Evolutionary conservation across 257 asterid genomes (phyloP).

Genomic region (Buddleja alternifolia): DNA sequence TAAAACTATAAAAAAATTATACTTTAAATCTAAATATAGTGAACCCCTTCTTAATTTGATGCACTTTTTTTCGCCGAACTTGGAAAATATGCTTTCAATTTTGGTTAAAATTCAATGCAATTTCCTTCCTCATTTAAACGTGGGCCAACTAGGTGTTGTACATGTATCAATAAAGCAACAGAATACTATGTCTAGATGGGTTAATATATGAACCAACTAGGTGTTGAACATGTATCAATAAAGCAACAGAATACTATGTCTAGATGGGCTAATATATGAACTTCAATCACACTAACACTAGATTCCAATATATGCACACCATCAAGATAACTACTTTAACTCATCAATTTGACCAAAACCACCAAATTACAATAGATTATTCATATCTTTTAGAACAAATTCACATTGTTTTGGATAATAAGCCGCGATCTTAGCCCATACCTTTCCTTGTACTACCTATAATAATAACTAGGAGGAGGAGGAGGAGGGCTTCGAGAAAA

Average conservation of each 20-base stretch:
- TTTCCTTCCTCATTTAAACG: not conserved
- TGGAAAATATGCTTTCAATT: not conserved
- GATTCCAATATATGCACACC: not conserved
- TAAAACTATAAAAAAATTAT: not conserved
- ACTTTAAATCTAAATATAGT: not conserved
- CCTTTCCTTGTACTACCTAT: not conserved
- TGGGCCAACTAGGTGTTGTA: not conserved
- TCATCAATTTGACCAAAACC: conserved; percentile 18
- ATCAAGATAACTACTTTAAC: not conserved
- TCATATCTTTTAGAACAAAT: not conserved
- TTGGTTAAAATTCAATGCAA: not conserved
- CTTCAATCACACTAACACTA: not conserved
- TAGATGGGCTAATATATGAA: not conserved
- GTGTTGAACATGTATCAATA: not conserved
- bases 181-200: not conserved
- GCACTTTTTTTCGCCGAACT: not conserved
- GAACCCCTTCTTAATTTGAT: not conserved
- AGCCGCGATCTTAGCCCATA: conserved; percentile 8
- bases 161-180: not conserved
- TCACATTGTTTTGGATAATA: not conserved
- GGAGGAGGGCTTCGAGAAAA: too few relatives aligned
- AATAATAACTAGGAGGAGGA: not conserved
- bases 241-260: not conserved
- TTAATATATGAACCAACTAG: not conserved
- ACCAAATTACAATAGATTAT: not conserved